Evolutionary conservation across 1,139 yeast species (phyloP), one percentile per base, ranked within the genome.

Genomic region (Yamadazyma mexicana): DNA sequence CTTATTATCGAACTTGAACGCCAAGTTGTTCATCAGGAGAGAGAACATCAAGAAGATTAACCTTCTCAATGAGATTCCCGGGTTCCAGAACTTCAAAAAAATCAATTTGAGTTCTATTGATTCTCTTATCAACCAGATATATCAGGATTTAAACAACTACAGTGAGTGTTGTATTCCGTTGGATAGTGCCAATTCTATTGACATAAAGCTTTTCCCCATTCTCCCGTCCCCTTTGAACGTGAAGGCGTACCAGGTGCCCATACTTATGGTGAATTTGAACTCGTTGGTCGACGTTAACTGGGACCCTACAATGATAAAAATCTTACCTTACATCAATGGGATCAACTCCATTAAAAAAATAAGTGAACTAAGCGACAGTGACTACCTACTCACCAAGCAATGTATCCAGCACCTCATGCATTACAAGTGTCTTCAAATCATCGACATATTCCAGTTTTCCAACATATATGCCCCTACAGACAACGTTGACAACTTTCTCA

Each of bases 241-340:
- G 52, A 64, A 79, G 57, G 77, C 89, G 27, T 69, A 75, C 52
- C 96, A 92, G 57, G 98, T 92, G 0, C 98, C 98, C 0, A 79
- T 89, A 2, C 78, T 95, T 4, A 83, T 92, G 0, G 95, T 91
- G 2, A 79, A 82, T 40, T 64, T 91, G 27, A 73, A 73, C 29
- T 69, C 78, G 27, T 68, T 92, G 47, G 82, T 87, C 25, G 98
- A 92, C 60, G 85, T 85, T 5, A 86, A 87, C 52, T 92, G 98
- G 98, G 98, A 92, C 57, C 97, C 98, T 1, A 92, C 98, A 2
- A 85, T 92, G 94, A 70, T 88, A 32, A 84, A 85, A 49, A 86
- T 92, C 25, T 64, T 88, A 11, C 96, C 97, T 0, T 85, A 73
- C 50, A 87, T 92, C 34, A 80, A 94, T 55, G 98, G 99, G 1